These are phyloP conservation scores for Drosera capensis DNA, from an alignment of 148 eudicot genomes.

Conservation along the genomic window DNA sequence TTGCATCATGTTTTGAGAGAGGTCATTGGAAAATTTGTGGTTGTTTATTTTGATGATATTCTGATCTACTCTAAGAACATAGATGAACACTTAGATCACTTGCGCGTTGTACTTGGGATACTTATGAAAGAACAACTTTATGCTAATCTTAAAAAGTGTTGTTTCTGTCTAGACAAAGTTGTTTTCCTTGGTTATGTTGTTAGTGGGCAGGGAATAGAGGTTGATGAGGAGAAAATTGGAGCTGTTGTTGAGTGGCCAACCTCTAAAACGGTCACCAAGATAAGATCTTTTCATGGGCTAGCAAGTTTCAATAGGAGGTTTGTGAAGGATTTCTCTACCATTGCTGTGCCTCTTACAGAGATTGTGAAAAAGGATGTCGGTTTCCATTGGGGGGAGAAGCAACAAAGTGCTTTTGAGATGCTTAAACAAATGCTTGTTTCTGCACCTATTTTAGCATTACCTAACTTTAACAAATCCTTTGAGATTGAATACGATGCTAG, in stretches of 20 bases:
- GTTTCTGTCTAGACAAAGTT: neutral
- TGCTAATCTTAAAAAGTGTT: neutral
- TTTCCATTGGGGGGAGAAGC: neutral
- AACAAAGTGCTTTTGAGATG: neutral
- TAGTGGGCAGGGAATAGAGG: neutral
- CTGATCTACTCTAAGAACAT: neutral
- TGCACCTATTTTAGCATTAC: slow-evolving; percentile 1
- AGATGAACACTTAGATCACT: neutral
- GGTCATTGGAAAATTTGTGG: neutral
- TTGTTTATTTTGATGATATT: slow-evolving; percentile 6
- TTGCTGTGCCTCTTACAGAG: slow-evolving; percentile 3
- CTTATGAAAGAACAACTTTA: neutral
- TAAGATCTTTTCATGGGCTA: slow-evolving; percentile 5
- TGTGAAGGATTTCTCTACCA: slow-evolving; percentile 1
- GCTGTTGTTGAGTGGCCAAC: slow-evolving; percentile 4
- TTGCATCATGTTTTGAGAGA: slow-evolving; percentile 1
- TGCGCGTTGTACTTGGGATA: neutral
- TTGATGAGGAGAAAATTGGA: neutral
- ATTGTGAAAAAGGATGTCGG: neutral
- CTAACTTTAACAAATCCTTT: neutral
- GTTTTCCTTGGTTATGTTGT: neutral
- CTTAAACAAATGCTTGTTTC: neutral
- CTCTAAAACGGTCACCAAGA: neutral
- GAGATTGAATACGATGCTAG: neutral
- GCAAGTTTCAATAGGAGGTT: neutral